phyloP scores from a whole-genome alignment of 352 stramenopile genomes.

The Pythium diclinum region DNA sequence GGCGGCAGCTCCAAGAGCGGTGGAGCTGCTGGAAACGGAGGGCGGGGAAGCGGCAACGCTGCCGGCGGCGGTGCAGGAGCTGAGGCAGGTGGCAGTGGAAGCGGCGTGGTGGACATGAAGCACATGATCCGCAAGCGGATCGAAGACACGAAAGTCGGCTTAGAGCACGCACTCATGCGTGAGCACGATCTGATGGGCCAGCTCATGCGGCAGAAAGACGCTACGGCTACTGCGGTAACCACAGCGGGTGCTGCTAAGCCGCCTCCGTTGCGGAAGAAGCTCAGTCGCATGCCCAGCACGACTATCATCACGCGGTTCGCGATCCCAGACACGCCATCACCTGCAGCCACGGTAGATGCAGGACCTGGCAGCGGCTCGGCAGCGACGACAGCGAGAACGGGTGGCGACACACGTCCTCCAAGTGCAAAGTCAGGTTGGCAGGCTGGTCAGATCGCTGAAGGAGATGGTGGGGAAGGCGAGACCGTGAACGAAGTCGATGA shows the following conservation, averaged over 20 bases:
- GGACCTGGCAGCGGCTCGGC: not conserved
- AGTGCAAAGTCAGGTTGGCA: conserved; percentile 4
- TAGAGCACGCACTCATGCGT: conserved; percentile 66
- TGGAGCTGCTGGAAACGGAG: not conserved
- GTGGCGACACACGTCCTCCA: not conserved
- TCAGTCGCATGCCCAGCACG: conserved; percentile 67
- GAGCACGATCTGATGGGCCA: conserved; percentile 58
- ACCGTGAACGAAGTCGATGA: conserved; percentile 43
- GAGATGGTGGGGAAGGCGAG: conserved; percentile 6
- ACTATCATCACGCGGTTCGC: conserved; percentile 50
- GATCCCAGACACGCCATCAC: conserved; percentile 15
- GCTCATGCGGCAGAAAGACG: conserved; percentile 28
- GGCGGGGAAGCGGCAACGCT: not conserved
- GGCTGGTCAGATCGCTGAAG: conserved; percentile 2
- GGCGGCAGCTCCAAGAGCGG: not conserved
- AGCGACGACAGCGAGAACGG: not conserved
- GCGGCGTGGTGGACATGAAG: conserved; percentile 31
- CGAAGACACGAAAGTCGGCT: conserved; percentile 37
- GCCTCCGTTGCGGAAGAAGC: conserved; percentile 34
- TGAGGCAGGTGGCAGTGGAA: conserved; percentile 2
- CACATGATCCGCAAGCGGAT: conserved; percentile 44
- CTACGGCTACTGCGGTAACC: not conserved
- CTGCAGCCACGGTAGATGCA: not conserved
- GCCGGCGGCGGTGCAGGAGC: not conserved
- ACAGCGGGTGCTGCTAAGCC: conserved; percentile 17